Conservation (phyloP, 2,329 filamentous ascomycete genomes). For the Alternaria sp. region DNA sequence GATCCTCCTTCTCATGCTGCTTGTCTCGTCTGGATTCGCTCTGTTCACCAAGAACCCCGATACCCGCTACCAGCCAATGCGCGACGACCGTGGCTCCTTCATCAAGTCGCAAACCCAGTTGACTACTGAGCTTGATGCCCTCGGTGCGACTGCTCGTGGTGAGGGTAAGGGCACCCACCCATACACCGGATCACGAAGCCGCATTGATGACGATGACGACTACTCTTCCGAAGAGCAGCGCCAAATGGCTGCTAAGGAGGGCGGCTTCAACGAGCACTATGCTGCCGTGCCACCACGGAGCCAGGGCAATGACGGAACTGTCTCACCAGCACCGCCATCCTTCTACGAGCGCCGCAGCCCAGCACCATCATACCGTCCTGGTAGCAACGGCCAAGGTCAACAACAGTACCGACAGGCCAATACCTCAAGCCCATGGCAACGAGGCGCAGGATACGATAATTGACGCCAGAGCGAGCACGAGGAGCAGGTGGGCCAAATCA, state of each 20-base stretch:
- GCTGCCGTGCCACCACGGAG: conserved; percentile 54
- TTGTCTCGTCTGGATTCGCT: conserved; percentile 77
- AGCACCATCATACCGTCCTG: conserved; percentile 45
- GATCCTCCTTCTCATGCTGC: conserved; percentile 81
- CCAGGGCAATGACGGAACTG: conserved; percentile 44
- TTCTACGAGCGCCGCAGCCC: conserved; percentile 45
- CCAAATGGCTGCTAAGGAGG: conserved; percentile 43
- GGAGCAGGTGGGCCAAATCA: conserved; percentile 44
- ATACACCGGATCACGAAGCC: conserved; percentile 54
- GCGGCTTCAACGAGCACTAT: conserved; percentile 50
- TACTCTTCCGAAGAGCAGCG: conserved; percentile 59
- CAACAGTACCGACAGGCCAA: conserved; percentile 55
- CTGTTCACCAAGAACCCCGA: conserved; percentile 94
- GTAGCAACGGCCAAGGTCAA: conserved; percentile 36
- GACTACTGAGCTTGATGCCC: conserved; percentile 86
- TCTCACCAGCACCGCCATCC: conserved; percentile 39
- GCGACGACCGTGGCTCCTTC: conserved; percentile 92
- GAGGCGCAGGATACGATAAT: conserved; percentile 69
- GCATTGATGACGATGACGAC: conserved; percentile 75
- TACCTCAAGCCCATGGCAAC: conserved; percentile 68
- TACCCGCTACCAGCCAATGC: conserved; percentile 94
- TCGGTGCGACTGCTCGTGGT: conserved; percentile 86
- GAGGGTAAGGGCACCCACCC: conserved; percentile 62
- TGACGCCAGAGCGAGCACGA: conserved; percentile 51
- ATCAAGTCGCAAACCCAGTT: conserved; percentile 94